These are phyloP conservation scores for Vigna unguiculata DNA, from an alignment of 306 rosid genomes.

Conservation along the genomic window DNA sequence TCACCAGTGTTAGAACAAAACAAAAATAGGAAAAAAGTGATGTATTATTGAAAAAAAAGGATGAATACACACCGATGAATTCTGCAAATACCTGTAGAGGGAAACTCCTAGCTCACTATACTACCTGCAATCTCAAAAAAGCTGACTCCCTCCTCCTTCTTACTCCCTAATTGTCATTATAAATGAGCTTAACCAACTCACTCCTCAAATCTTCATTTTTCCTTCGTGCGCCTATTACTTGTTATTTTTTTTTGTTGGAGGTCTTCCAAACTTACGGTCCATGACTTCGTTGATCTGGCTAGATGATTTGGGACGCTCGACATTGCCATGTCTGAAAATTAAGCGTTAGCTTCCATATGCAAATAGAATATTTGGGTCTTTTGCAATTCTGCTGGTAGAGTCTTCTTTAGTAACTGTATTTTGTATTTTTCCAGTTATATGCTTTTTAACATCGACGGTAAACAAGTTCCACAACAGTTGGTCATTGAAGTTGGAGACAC, in stretches of 20 bases:
- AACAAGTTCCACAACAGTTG: constrained; percentile 73
- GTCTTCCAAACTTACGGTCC: not conserved
- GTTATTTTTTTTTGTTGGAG: not conserved
- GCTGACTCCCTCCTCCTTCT: not conserved
- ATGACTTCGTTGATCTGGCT: not conserved
- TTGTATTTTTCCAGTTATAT: constrained; percentile 64
- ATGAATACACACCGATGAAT: not conserved
- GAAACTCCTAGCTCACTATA: not conserved
- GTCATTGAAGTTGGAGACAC: constrained; percentile 76
- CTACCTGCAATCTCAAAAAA: not conserved
- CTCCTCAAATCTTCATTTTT: not conserved
- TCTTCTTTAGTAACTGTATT: constrained; percentile 6
- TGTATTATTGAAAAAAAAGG: not conserved
- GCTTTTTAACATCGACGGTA: constrained; percentile 69
- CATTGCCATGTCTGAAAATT: not conserved
- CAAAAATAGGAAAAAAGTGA: not conserved
- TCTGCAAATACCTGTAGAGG: not conserved
- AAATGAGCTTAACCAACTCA: not conserved
- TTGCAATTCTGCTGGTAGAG: constrained; percentile 16
- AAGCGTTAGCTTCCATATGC: not conserved
- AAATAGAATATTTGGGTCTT: constrained; percentile 23
- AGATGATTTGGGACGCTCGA: not conserved
- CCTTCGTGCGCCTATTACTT: not conserved
- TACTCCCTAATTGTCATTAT: not conserved
- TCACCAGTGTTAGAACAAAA: constrained; percentile 2